A percentile compares a stretch with the other conserved stretches of the same genome.
phyloP scores from a whole-genome alignment of 2,329 filamentous ascomycete species.

The Lecanosticta acicola region DNA sequence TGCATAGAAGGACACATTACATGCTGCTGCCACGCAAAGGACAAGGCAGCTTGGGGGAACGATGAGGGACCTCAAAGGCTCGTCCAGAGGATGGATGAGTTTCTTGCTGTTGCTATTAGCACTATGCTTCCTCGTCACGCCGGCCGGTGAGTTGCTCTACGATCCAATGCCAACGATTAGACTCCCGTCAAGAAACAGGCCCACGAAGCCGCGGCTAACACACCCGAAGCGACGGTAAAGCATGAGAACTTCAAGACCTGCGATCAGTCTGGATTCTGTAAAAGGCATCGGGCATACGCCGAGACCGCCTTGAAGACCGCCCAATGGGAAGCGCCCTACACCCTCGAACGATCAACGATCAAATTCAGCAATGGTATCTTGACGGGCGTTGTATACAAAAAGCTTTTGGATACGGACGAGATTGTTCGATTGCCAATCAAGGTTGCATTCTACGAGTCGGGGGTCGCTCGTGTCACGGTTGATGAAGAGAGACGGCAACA shows the following conservation, averaged over 20 bases:
- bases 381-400: slow-evolving; percentile 76
- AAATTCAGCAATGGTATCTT: slow-evolving; percentile 75
- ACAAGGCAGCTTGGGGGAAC: slow-evolving; percentile 8
- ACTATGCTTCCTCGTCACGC: slow-evolving; percentile 56
- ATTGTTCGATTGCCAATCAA: slow-evolving; percentile 75
- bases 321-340: slow-evolving; percentile 76
- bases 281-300: slow-evolving; percentile 84
- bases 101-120: slow-evolving; percentile 56
- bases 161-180: neutral
- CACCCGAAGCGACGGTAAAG: slow-evolving; percentile 84
- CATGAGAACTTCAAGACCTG: slow-evolving; percentile 97
- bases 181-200: too few species aligned
- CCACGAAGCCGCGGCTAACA: too few species aligned
- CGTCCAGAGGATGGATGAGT: slow-evolving; percentile 59
- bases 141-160: slow-evolving; percentile 53
- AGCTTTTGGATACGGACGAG: slow-evolving; percentile 58
- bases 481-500: slow-evolving; percentile 89
- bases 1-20: neutral
- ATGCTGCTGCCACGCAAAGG: slow-evolving; percentile 6
- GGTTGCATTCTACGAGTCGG: slow-evolving; percentile 83
- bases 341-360: slow-evolving; percentile 64
- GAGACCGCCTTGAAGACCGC: slow-evolving; percentile 64
- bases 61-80: slow-evolving; percentile 23
- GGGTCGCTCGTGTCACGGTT: slow-evolving; percentile 76
- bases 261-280: slow-evolving; percentile 93